Evolutionary conservation across 139 green algal species (phyloP), one percentile per base, ranked within the genome.

Genomic region (Haematococcus sp.): DNA sequence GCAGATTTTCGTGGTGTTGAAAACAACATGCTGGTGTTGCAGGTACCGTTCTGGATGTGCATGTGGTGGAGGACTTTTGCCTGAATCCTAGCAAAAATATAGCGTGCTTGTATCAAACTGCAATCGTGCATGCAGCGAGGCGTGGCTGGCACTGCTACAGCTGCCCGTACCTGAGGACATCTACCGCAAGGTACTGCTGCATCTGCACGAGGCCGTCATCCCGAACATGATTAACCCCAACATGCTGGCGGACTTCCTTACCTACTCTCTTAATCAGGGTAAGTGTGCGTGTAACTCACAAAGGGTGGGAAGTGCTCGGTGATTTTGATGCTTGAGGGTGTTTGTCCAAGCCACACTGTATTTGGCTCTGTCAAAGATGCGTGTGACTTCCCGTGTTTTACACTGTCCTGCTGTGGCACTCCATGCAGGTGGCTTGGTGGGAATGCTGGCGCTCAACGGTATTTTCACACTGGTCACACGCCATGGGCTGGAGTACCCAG

Each of bases 391-490:
- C 35, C 74, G 11, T 75, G n/a, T n/a, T n/a, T n/a, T n/a, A n/a
- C n/a, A 11, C 40, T 49, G 7, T 49, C 40, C 40, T 49, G 40
- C 40, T 7, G 7, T 11, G 7, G 11, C 40, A 49, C 40, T 11
- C 7, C 35, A 59, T 56, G 49, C 51, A 59, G 91, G 90, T 28
- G 94, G 94, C 9, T 75, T 96, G 27, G 76, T 83, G 19, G 92
- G 91, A 78, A 94, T 98, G 83, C 83, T 98, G 40, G 94, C 95
- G 3, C 89, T 99, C 19, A 86, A 97, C 73, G 91, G 90, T 43
- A 89, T 98, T 68, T 98, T 98, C 80, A 44, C 89, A 19, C 87
- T 98, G 46, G 92, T 98, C 27, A 80, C 74, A 17, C 73, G 61
- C 13, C 73, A 79, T 22, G 63, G 73, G 17, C 33, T 74, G 15